Base-by-base conservation (phyloP, 2,329 filamentous ascomycete species). In the Claviceps pazoutovae region DNA sequence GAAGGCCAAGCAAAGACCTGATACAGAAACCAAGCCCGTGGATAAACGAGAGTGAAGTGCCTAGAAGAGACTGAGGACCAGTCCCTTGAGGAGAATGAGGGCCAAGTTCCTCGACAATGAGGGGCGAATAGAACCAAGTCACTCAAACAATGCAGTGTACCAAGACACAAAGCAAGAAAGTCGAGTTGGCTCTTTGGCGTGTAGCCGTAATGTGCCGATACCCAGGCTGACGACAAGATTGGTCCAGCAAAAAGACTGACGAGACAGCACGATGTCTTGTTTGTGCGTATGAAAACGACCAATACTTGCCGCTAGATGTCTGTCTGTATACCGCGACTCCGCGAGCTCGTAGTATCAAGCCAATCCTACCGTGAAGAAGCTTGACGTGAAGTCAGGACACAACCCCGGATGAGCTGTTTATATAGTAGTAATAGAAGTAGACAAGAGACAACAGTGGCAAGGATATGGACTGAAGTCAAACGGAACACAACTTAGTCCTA, bases 81-180 rank as follows among this genome's bases (percentile, higher is more conserved):
- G 30, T 34, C 30, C 9, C 30, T 39, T 48, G 16, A 23, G 6
- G 38, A 38, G 38, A 17, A n/a, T 39, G 14, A 17, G 43, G 41
- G 37, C 30, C 30, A 34, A 34, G 30, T 11, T 34, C 30, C 30
- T 34, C 30, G 30, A 34, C 9, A 34, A 34, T 34, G 30, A 34
- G 30, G 48, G 37, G 39, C 43, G 26, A 30, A 6, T 21, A 17
- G 11, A 46, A 48, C 21, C 30, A 49, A 49, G 54, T 53, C 54
- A 49, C 48, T 53, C 55, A 56, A 57, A 38, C 46, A 48, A 57
- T 50, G 53, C 52, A 49, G 54, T 55, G 54, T 56, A 56, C 48
- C 56, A 55, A 52, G 44, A 55, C 54, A 53, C 55, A 55, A 46
- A 39, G 30, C 30, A 4, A 39, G 34, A 46, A 49, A 16, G 26